phyloP scores from a whole-genome alignment of 75 land plant genomes.

The Cunninghamia lanceolata region DNA sequence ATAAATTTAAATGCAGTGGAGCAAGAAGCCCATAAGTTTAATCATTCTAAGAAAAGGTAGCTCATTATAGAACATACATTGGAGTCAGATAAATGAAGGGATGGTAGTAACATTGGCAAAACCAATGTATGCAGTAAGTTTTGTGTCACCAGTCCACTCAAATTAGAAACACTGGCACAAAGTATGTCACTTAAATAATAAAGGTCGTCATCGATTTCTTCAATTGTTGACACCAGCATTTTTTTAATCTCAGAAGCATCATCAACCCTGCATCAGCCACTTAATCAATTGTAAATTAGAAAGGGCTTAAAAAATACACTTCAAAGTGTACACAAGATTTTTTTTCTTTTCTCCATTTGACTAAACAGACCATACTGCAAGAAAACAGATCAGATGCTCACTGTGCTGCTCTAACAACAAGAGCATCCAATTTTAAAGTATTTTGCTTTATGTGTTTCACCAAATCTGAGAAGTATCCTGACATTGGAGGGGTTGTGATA shows the following conservation, averaged over 20 bases:
- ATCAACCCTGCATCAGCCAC: slow-evolving; percentile 39
- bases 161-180: slow-evolving; percentile 39
- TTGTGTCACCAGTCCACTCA: slow-evolving; percentile 40
- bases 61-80: slow-evolving; percentile 21
- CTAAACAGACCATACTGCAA: background rate
- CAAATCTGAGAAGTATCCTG: slow-evolving; percentile 62
- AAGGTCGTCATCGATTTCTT: slow-evolving; percentile 67
- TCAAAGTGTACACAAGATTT: background rate
- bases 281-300: background rate
- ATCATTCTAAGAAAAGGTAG: slow-evolving; percentile 6
- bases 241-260: slow-evolving; percentile 31
- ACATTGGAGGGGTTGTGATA: slow-evolving; percentile 46
- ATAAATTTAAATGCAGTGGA: background rate
- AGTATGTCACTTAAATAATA: slow-evolving; percentile 70
- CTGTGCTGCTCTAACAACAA: slow-evolving; percentile 42
- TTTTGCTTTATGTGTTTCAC: slow-evolving; percentile 47
- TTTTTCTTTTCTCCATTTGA: background rate
- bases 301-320: background rate
- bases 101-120: slow-evolving; percentile 49
- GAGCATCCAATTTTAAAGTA: slow-evolving; percentile 37
- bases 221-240: slow-evolving; percentile 39
- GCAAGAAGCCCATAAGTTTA: slow-evolving; percentile 8
- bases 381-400: slow-evolving; percentile 20
- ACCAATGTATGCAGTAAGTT: slow-evolving; percentile 47
- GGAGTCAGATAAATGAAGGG: slow-evolving; percentile 33